Base-by-base conservation (phyloP, 768 basidiomycete species). In the Pholiota conissans region DNA sequence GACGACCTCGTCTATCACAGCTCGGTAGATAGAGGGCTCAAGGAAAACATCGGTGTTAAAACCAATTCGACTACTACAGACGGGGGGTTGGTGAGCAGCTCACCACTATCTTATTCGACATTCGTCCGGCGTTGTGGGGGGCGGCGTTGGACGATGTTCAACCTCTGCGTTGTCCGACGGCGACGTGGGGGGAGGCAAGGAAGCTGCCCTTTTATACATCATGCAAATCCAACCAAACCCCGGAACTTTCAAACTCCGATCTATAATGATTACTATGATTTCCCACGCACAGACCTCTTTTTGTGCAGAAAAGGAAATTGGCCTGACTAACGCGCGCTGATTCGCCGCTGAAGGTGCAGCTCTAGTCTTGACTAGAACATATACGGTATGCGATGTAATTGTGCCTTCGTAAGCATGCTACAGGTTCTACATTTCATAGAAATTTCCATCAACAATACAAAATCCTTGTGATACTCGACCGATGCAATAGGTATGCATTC, bases 101-200 rank as follows among this genome's bases (percentile, higher is more conserved):
- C 84, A 95, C 93, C 87, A 96, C 94, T 81, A 94, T 93, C 82
- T 95, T 95, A 89, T 96, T 96, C 60, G 93, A 95, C 94, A 95
- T 96, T 66, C 66, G 69, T 65, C 67, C 56, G 68, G 70, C 68
- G 73, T 67, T 67, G 66, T 64, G 63, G 63, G 61, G 63, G 69
- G 63, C 65, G 70, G 69, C 66, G 63, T 69, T 71, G 67, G 53
- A 63, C 63, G 67, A 64, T 65, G 70, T 71, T 71, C 69, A 70
- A 59, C 73, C 71, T 66, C 72, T 67, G 62, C 66, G 67, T 66
- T 63, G 71, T 68, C 71, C 73, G 69, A 68, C 74, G 75, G 70
- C 67, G 70, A 73, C 74, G 65, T 75, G 75, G 71, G 63, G 72
- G 66, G 72, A 71, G 71, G 61, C 66, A 75, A 71, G 69, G 69